Percentiles rank a stretch among this genome's conserved stretches.
phyloP scores from a whole-genome alignment of 495 filamentous ascomycete species.

The Neurospora sp. region DNA sequence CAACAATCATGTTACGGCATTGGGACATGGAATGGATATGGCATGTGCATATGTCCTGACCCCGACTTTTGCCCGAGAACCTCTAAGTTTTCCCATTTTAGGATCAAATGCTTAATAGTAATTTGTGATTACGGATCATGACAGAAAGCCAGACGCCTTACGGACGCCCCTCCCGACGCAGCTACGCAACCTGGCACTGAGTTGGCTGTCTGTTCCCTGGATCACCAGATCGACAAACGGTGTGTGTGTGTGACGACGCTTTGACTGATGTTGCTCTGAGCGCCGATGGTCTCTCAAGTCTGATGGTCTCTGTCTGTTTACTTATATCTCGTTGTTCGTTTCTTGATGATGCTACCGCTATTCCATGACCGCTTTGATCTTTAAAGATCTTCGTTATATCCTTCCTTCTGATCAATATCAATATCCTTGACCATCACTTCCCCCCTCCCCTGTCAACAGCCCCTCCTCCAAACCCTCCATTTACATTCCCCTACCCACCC shows the following conservation, averaged over 20 bases:
- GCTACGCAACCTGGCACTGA: not conserved
- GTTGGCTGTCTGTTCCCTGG: not conserved
- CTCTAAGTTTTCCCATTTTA: not conserved
- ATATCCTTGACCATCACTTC: not conserved
- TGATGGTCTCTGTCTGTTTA: not conserved
- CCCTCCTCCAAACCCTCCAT: not conserved
- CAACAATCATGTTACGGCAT: not conserved
- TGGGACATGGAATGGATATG: not conserved
- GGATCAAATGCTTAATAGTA: not conserved
- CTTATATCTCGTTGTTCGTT: not conserved
- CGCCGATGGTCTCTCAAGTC: not conserved
- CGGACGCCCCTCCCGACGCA: not conserved
- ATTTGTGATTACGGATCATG: not conserved
- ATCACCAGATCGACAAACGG: not conserved
- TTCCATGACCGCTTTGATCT: not conserved
- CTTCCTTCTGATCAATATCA: not conserved
- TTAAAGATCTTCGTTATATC: not conserved
- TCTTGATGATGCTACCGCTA: not conserved
- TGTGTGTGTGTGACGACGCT: not conserved
- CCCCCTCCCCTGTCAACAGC: not conserved
- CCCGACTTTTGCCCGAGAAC: not conserved
- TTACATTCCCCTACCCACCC: not conserved
- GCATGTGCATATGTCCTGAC: not conserved
- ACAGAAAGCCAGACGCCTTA: not conserved
- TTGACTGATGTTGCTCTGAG: not conserved